phyloP scores from a whole-genome alignment of 169 alveolate genomes.

The Eimeria tenella region DNA sequence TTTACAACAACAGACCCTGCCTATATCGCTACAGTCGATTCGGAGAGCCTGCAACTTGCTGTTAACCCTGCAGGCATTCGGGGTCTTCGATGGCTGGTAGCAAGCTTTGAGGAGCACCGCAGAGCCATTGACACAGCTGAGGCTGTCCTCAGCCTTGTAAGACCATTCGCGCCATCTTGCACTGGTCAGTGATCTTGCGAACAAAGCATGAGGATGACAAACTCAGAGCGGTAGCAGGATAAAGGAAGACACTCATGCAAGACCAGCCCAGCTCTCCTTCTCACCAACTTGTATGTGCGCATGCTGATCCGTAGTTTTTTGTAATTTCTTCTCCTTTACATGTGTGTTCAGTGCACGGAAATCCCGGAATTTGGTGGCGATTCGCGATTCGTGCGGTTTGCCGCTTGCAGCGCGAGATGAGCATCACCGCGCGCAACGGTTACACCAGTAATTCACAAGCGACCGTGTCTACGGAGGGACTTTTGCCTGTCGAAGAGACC shows the following conservation, averaged over 20 bases:
- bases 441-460: background rate
- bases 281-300: too few relatives aligned
- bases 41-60: slow-evolving; percentile 23
- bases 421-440: background rate
- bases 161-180: slow-evolving; percentile 68
- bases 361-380: slow-evolving; percentile 69
- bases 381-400: slow-evolving; percentile 60
- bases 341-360: slow-evolving; percentile 46
- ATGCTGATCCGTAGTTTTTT: too few relatives aligned
- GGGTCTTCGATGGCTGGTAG: slow-evolving; percentile 60
- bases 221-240: too few relatives aligned
- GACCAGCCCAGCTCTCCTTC: too few relatives aligned
- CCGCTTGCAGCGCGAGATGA: slow-evolving; percentile 49
- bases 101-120: slow-evolving; percentile 36
- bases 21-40: slow-evolving; percentile 40
- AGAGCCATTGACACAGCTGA: slow-evolving; percentile 53
- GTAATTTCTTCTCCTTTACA: background rate
- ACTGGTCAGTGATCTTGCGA: slow-evolving; percentile 11
- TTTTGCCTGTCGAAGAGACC: slow-evolving; percentile 30
- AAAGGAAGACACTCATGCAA: too few relatives aligned
- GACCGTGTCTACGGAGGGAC: background rate
- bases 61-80: slow-evolving; percentile 2
- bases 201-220: background rate
- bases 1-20: slow-evolving; percentile 23
- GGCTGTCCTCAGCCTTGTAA: slow-evolving; percentile 57